Base-by-base conservation (phyloP, 2,329 filamentous ascomycete species). In the Fusarium sp. region DNA sequence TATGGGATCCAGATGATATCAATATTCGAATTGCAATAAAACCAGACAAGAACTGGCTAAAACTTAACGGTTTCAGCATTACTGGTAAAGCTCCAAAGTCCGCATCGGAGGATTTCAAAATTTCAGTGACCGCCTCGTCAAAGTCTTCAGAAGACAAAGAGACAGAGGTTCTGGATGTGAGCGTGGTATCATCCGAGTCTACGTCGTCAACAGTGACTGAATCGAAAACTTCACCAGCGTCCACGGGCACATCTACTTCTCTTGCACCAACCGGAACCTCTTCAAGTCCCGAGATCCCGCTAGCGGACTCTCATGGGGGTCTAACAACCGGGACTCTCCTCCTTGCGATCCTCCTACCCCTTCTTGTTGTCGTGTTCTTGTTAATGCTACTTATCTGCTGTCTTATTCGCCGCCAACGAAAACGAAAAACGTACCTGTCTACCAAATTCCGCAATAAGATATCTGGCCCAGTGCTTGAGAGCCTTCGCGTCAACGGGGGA, bases 31-130 rank as follows among this genome's bases (percentile, higher is more conserved):
- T 84, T 17, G 71, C 75, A 8, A 73, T 78, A 1, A 71, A 68
- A n/a, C 79, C 81, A 1, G 65, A 75, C 1, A 68, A 79, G 20
- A 70, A 79, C 24, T 87, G 85, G 84, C 73, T 87, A 6, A 75
- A 76, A 4, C 75, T 81, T 10, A 71, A 82, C 17, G 74, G 75
- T 0, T 70, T 80, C 39, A 78, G 76, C 5, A 67, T 86, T 7
- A 79, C 76, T 1, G 84, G 84, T 2, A 74, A 75, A 17, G 77
- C 81, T 2, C 83, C 84, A 1, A 74, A 68, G 9, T 75, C 74
- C 4, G 74, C 78, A 4, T 70, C 69, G 5, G 69, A 80, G 71
- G 39, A 76, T 60, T 50, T 80, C 64, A 51, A 73, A 11, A 63
- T 81, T 17, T 67, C 64, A n/a, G 69, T 81, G 24, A 65, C 72